Conservation (phyloP, 805 yeast genomes). For the Suhomyces pyralidae region DNA sequence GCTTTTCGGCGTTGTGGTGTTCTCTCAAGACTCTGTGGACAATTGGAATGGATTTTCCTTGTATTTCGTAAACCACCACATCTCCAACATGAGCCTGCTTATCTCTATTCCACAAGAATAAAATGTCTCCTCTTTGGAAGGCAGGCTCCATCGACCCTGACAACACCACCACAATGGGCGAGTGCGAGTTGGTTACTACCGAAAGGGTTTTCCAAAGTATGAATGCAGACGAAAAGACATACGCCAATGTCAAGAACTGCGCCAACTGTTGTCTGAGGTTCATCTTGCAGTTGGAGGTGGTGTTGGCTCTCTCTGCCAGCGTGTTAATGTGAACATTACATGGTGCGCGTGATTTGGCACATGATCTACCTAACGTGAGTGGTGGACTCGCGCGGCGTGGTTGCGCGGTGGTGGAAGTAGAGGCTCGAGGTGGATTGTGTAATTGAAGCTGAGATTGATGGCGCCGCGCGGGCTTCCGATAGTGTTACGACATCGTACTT, state of each 20-base stretch:
- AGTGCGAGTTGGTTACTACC: constrained; percentile 72
- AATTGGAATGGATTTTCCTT: constrained; percentile 83
- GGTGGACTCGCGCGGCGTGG: neutral
- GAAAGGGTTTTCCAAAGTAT: constrained; percentile 88
- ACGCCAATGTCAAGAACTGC: constrained; percentile 69
- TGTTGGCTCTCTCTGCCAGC: constrained; percentile 1
- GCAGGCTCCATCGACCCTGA: constrained; percentile 99
- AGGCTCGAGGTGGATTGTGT: neutral
- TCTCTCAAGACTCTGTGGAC: constrained; percentile 92
- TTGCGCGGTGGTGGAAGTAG: neutral
- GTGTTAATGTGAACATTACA: neutral
- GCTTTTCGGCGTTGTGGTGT: constrained; percentile 60
- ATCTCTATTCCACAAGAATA: constrained; percentile 87
- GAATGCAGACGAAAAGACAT: constrained; percentile 84
- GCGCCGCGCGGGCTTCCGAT: neutral
- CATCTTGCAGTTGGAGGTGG: constrained; percentile 31
- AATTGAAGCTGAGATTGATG: too few species aligned
- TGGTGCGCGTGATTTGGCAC: neutral
- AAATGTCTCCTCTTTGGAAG: constrained; percentile 93
- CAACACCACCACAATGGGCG: constrained; percentile 94
- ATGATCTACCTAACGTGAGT: neutral
- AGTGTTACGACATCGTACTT: neutral
- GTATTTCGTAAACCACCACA: constrained; percentile 85
- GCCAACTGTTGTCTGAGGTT: constrained; percentile 57
- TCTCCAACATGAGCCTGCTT: constrained; percentile 74